These are phyloP conservation scores for Aspergillus pseudonomiae DNA, from an alignment of 2,329 filamentous ascomycete genomes.

Conservation along the genomic window DNA sequence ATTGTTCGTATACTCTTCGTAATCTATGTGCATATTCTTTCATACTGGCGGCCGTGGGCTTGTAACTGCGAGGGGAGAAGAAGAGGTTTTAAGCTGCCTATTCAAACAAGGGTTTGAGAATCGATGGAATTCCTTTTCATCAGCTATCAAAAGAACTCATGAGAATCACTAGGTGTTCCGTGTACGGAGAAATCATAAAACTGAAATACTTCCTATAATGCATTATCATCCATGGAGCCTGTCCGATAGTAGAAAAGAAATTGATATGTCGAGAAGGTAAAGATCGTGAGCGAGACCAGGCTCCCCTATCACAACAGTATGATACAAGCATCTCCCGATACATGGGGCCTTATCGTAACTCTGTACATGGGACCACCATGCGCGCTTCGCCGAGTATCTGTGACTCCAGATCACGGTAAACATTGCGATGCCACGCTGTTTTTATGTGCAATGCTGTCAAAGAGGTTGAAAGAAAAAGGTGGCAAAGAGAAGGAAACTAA, in stretches of 20 bases:
- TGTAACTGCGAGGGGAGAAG: too few relatives aligned
- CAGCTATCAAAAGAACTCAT: neutral
- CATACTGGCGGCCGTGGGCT: too few relatives aligned
- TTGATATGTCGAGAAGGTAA: neutral
- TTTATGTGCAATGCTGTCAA: conserved; percentile 1
- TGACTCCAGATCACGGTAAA: neutral
- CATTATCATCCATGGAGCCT: conserved; percentile 5
- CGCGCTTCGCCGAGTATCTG: neutral
- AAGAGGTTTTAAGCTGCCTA: too few relatives aligned
- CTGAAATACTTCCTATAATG: neutral
- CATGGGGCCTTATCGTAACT: neutral
- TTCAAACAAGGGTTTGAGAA: neutral
- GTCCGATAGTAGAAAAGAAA: neutral
- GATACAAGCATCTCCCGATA: neutral
- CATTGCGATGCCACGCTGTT: neutral
- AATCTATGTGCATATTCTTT: neutral
- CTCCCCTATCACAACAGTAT: neutral
- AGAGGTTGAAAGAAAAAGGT: neutral
- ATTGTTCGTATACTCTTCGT: neutral
- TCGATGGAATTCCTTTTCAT: neutral
- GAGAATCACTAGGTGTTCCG: neutral
- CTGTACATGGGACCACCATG: conserved; percentile 6
- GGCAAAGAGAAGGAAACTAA: neutral
- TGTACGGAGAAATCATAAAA: neutral
- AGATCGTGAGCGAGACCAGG: neutral